Evolutionary conservation across 106 monocot genomes (phyloP).

Genomic region (Iris macrosiphon): DNA sequence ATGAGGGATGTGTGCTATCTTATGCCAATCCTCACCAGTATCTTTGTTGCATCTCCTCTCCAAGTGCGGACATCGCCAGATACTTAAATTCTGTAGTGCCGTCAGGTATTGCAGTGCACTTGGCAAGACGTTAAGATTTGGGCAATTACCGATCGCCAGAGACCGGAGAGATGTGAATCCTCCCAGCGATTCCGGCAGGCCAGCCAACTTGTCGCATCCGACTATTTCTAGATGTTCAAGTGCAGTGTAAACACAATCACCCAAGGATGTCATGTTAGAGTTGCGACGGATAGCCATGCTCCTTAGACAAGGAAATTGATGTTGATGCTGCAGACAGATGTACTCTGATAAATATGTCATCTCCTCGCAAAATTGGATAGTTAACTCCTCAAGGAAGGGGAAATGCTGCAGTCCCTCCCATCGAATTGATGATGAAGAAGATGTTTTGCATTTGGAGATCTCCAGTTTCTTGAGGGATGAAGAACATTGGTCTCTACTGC

Average conservation of each 20-base stretch:
- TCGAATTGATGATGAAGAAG: not conserved
- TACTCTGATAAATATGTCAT: not conserved
- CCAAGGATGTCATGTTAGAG: not conserved
- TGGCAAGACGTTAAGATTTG: not conserved
- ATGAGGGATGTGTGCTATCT: constrained; percentile 4
- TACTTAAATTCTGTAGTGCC: not conserved
- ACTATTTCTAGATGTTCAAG: not conserved
- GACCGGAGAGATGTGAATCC: not conserved
- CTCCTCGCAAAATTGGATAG: not conserved
- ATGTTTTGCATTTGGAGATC: not conserved
- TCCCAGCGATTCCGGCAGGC: not conserved
- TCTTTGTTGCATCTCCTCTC: not conserved
- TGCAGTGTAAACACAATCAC: not conserved
- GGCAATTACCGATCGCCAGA: not conserved
- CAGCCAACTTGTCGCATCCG: not conserved
- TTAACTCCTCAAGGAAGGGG: not conserved
- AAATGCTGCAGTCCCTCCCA: not conserved
- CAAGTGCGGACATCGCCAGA: not conserved
- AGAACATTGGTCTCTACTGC: not conserved
- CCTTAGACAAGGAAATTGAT: not conserved
- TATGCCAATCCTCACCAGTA: not conserved
- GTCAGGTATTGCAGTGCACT: not conserved
- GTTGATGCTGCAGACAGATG: not conserved
- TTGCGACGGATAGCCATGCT: not conserved
- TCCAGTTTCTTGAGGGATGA: not conserved